Conservation (phyloP, 768 basidiomycete species). For the Tephrocybe sp. region DNA sequence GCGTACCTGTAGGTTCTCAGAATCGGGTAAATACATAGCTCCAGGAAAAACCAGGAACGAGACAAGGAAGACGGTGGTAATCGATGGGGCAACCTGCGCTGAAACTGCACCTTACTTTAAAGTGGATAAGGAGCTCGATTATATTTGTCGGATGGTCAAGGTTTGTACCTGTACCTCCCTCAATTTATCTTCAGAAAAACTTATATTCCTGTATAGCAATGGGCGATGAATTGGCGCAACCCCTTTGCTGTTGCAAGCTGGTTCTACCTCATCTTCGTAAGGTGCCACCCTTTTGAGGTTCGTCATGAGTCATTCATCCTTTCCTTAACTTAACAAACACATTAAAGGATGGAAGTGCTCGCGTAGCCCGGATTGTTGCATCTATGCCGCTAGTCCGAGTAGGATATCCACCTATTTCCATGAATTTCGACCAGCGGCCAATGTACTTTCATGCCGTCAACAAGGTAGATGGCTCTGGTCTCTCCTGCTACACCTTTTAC, state of each 20-base stretch:
- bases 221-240: constrained; percentile 23
- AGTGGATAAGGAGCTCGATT: constrained; percentile 27
- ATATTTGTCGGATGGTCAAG: constrained; percentile 27
- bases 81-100: constrained; percentile 18
- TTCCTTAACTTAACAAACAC: neutral
- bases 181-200: too few species aligned
- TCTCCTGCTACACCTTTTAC: neutral
- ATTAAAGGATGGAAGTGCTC: constrained; percentile 29
- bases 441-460: constrained; percentile 23
- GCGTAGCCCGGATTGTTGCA: constrained; percentile 25
- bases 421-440: constrained; percentile 17
- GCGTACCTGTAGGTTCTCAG: constrained; percentile 20
- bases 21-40: constrained; percentile 16
- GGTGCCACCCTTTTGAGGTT: constrained; percentile 30
- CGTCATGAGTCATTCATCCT: neutral
- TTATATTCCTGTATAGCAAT: constrained; percentile 15
- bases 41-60: constrained; percentile 24
- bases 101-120: constrained; percentile 26
- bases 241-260: constrained; percentile 30
- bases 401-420: constrained; percentile 29
- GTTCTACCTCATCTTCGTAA: constrained; percentile 24
- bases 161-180: constrained; percentile 13
- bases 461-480: constrained; percentile 13
- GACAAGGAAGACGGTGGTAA: constrained; percentile 24
- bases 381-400: constrained; percentile 27